Evolutionary conservation across 257 asterid genomes (phyloP).

Genomic region (Solanum acaule): DNA sequence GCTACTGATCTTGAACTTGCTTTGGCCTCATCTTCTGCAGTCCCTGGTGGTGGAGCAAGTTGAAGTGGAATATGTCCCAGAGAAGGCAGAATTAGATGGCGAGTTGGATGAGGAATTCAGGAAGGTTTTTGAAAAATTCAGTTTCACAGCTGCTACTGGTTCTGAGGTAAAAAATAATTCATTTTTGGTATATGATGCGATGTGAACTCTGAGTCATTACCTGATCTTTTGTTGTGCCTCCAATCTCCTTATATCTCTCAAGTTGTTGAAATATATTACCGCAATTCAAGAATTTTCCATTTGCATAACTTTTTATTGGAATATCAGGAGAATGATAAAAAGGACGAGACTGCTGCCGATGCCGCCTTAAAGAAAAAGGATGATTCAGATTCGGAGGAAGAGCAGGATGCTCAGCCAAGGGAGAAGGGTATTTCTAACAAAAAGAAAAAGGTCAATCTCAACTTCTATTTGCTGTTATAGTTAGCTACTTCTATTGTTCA

Average conservation of each 20-base stretch:
- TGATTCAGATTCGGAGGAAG: slow-evolving; percentile 89
- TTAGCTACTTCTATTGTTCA: neutral
- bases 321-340: slow-evolving; percentile 55
- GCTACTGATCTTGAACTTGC: neutral
- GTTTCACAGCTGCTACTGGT: slow-evolving; percentile 34
- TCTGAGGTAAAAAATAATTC: slow-evolving; percentile 42
- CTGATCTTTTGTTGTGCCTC: neutral
- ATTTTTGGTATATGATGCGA: neutral
- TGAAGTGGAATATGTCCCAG: slow-evolving; percentile 90
- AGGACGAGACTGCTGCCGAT: slow-evolving; percentile 52
- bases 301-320: neutral
- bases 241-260: neutral
- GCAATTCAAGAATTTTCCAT: neutral
- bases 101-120: slow-evolving; percentile 64
- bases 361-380: slow-evolving; percentile 50
- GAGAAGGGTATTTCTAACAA: slow-evolving; percentile 82
- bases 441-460: slow-evolving; percentile 70
- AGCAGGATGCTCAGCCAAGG: slow-evolving; percentile 63
- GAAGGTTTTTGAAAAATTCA: slow-evolving; percentile 87
- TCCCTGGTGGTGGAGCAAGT: slow-evolving; percentile 43
- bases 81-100: slow-evolving; percentile 67
- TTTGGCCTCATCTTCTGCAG: slow-evolving; percentile 16
- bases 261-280: neutral
- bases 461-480: neutral
- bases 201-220: neutral